A percentile compares a stretch with the other conserved stretches of the same genome.
These are phyloP conservation scores for Kodamaea suecica DNA, from an alignment of 1,139 yeast species.

Conservation along the genomic window DNA sequence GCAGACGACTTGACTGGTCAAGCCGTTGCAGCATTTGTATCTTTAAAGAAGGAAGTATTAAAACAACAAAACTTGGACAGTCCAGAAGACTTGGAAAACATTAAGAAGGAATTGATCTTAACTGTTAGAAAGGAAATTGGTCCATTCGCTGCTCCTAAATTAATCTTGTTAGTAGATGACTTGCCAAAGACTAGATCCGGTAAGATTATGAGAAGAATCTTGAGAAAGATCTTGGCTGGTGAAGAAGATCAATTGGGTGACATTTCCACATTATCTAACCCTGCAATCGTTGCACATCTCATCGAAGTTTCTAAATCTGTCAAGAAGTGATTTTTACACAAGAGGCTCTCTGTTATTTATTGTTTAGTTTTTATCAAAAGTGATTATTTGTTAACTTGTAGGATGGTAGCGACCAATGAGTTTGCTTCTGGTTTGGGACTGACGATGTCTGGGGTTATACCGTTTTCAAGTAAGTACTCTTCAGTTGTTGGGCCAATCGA, in stretches of 20 bases:
- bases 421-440: conserved; percentile 72
- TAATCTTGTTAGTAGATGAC: conserved; percentile 68
- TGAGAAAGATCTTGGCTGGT: conserved; percentile 73
- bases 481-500: conserved; percentile 94
- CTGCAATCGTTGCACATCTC: conserved; percentile 63
- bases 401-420: conserved; percentile 44
- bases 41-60: conserved; percentile 48
- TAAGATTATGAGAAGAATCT: conserved; percentile 79
- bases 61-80: conserved; percentile 15
- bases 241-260: conserved; percentile 80
- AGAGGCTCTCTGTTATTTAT: conserved; percentile 1
- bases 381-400: background rate
- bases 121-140: conserved; percentile 80
- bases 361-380: no score
- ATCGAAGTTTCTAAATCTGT: conserved; percentile 53
- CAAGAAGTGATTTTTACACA: no score
- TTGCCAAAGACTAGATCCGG: conserved; percentile 84
- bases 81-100: conserved; percentile 47
- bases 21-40: conserved; percentile 79
- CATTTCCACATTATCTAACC: conserved; percentile 73
- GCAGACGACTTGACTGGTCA: conserved; percentile 81
- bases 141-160: conserved; percentile 80
- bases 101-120: conserved; percentile 65
- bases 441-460: conserved; percentile 58
- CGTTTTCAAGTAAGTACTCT: conserved; percentile 51